phyloP scores from a whole-genome alignment of 2,329 filamentous ascomycete genomes.

The Cladophialophora immunda region DNA sequence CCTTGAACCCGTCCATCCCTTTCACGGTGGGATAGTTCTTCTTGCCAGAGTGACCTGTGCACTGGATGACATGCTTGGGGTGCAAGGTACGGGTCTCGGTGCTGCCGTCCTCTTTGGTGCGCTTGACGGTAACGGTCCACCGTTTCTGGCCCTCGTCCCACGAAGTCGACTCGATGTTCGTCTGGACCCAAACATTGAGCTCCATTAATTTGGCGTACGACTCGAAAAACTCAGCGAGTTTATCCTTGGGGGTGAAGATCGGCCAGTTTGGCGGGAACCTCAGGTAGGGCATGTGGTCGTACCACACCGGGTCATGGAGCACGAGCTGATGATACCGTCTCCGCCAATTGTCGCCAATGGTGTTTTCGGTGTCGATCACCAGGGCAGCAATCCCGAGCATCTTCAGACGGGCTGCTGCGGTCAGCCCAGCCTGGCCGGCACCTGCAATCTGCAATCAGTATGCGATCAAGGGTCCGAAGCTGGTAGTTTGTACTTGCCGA shows the following conservation, averaged over 20 bases:
- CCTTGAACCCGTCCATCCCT: slow-evolving; percentile 64
- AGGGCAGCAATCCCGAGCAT: slow-evolving; percentile 65
- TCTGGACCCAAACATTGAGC: slow-evolving; percentile 71
- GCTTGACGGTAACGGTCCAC: slow-evolving; percentile 66
- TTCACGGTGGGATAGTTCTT: slow-evolving; percentile 62
- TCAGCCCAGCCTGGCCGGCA: slow-evolving; percentile 68
- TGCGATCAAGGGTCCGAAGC: slow-evolving; percentile 1
- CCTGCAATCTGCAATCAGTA: slow-evolving; percentile 48
- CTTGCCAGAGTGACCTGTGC: slow-evolving; percentile 74
- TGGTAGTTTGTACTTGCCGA: slow-evolving; percentile 58
- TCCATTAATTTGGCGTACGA: slow-evolving; percentile 71
- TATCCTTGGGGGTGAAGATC: slow-evolving; percentile 76
- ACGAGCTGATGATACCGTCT: slow-evolving; percentile 71
- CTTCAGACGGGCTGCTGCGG: slow-evolving; percentile 66
- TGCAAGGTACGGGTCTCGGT: slow-evolving; percentile 63
- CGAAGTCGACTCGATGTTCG: slow-evolving; percentile 56
- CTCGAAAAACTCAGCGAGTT: slow-evolving; percentile 74
- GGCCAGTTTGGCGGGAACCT: slow-evolving; percentile 72
- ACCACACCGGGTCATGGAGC: slow-evolving; percentile 72
- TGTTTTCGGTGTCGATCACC: slow-evolving; percentile 66
- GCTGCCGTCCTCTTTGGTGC: slow-evolving; percentile 49
- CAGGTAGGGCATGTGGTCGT: slow-evolving; percentile 67
- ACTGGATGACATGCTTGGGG: slow-evolving; percentile 71
- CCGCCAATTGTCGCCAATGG: slow-evolving; percentile 72
- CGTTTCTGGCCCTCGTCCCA: slow-evolving; percentile 60